A percentile compares a stretch with the other conserved stretches of the same genome.
Conservation (phyloP, 2,329 filamentous ascomycete species). For the Zelopaecilomyces penicillatus region DNA sequence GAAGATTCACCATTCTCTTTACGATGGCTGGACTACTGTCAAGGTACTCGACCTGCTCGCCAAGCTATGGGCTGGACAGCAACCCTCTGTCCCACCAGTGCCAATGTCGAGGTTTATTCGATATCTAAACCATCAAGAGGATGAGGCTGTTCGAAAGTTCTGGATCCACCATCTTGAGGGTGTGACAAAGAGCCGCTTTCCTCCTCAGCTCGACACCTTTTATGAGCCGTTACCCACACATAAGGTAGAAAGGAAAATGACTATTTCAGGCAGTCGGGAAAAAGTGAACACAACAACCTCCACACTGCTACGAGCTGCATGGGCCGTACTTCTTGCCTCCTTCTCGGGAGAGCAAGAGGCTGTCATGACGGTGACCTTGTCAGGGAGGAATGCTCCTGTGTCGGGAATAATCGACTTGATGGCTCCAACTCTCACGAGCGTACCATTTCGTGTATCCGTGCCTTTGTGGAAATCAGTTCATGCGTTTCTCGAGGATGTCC, state of each 20-base stretch:
- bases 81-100: neutral
- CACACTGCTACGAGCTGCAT: slow-evolving; percentile 11
- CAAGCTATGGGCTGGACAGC: neutral
- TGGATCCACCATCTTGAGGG: neutral
- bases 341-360: slow-evolving; percentile 21
- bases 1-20: slow-evolving; percentile 14
- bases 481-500: slow-evolving; percentile 31
- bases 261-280: neutral
- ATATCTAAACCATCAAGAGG: neutral
- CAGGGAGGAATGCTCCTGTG: slow-evolving; percentile 14
- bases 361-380: slow-evolving; percentile 11
- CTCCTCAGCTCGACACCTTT: neutral
- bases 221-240: neutral
- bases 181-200: neutral
- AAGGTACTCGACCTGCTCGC: slow-evolving; percentile 3
- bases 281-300: slow-evolving; percentile 5
- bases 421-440: slow-evolving; percentile 16
- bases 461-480: slow-evolving; percentile 22
- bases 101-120: slow-evolving; percentile 1
- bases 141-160: neutral
- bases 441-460: slow-evolving; percentile 12
- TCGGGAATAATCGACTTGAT: slow-evolving; percentile 12
- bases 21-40: slow-evolving; percentile 12
- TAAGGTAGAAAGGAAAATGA: neutral
- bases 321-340: slow-evolving; percentile 21